These are phyloP conservation scores for Globisporangium nodosum DNA, from an alignment of 352 stramenopile genomes.

Conservation along the genomic window DNA sequence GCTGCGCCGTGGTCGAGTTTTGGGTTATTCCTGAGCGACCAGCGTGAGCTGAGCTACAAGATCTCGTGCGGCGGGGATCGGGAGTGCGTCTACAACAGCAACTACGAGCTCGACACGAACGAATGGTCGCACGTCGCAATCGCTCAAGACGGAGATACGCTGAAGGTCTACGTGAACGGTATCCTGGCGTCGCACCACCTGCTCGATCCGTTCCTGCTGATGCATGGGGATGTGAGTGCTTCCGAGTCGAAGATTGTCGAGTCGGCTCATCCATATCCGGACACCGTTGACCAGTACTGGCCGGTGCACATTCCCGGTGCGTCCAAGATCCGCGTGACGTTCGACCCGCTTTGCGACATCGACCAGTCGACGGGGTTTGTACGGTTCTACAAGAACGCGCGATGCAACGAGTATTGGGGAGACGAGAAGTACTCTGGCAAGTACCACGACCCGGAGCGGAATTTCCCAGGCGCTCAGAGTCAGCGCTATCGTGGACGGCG, in stretches of 20 bases:
- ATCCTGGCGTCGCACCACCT: constrained; percentile 54
- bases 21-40: constrained; percentile 59
- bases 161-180: constrained; percentile 70
- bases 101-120: constrained; percentile 52
- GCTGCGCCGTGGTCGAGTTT: constrained; percentile 68
- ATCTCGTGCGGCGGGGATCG: constrained; percentile 52
- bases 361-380: constrained; percentile 56
- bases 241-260: constrained; percentile 55
- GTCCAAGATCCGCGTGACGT: constrained; percentile 62
- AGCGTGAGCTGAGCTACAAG: constrained; percentile 58
- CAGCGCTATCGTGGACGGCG: constrained; percentile 35
- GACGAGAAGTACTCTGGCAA: constrained; percentile 68
- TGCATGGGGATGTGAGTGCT: constrained; percentile 33
- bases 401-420: constrained; percentile 64
- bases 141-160: constrained; percentile 50
- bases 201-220: constrained; percentile 59
- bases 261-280: constrained; percentile 46
- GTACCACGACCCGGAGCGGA: constrained; percentile 65
- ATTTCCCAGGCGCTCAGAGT: constrained; percentile 67
- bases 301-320: constrained; percentile 68
- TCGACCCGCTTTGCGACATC: constrained; percentile 68
- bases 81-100: constrained; percentile 58
- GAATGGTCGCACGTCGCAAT: constrained; percentile 66
- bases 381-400: constrained; percentile 63
- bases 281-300: constrained; percentile 58